phyloP scores from a whole-genome alignment of 371 early-diverging fungal species.

The Apophysomyces trapeziformis region DNA sequence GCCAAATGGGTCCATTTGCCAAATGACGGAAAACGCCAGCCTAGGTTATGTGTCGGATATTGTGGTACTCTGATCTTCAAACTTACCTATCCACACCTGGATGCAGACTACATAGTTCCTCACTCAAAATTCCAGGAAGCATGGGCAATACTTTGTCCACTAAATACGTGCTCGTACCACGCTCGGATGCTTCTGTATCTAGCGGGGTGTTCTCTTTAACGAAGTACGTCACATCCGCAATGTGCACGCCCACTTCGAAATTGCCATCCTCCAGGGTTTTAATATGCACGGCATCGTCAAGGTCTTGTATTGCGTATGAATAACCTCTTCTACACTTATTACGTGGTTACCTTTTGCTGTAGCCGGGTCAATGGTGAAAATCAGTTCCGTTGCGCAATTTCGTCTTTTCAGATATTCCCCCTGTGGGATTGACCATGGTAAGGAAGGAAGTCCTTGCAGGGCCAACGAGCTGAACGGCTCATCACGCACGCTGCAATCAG shows the following conservation, averaged over 20 bases:
- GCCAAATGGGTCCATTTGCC: slow-evolving; percentile 75
- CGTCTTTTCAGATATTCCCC: slow-evolving; percentile 61
- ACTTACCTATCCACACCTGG: slow-evolving; percentile 44
- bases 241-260: slow-evolving; percentile 95
- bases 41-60: slow-evolving; percentile 11
- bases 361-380: slow-evolving; percentile 90
- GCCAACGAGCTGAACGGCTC: slow-evolving; percentile 51
- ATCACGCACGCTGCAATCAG: slow-evolving; percentile 43
- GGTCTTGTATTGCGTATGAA: slow-evolving; percentile 26
- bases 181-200: slow-evolving; percentile 87
- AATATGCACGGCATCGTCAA: slow-evolving; percentile 95
- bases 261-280: slow-evolving; percentile 62
- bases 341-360: slow-evolving; percentile 79
- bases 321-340: not conserved
- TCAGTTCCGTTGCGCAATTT: slow-evolving; percentile 62
- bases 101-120: slow-evolving; percentile 62
- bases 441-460: slow-evolving; percentile 51
- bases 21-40: slow-evolving; percentile 64
- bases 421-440: slow-evolving; percentile 65
- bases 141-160: slow-evolving; percentile 93
- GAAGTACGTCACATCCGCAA: slow-evolving; percentile 98
- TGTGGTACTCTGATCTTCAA: not conserved
- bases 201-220: slow-evolving; percentile 82
- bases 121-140: slow-evolving; percentile 92
- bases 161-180: slow-evolving; percentile 96